Conservation (phyloP, 495 filamentous ascomycete species). For the Podospora tetraspora region DNA sequence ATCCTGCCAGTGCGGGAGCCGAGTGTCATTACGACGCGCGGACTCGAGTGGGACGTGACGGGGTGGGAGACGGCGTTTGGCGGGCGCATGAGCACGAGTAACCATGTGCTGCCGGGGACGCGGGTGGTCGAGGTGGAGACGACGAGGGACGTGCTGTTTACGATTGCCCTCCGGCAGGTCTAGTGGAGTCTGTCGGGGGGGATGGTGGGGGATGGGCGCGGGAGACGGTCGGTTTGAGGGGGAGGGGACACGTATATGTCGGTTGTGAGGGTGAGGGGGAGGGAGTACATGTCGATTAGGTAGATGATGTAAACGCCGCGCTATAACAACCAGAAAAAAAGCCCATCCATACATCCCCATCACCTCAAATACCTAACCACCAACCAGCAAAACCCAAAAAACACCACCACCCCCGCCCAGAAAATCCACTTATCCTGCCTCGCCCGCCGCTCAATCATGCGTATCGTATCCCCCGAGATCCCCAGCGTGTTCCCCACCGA, state of each 20-base stretch:
- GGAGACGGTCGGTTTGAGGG: background rate
- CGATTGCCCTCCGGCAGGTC: slow-evolving; percentile 58
- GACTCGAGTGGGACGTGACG: slow-evolving; percentile 84
- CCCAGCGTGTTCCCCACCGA: slow-evolving; percentile 91
- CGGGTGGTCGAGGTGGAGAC: slow-evolving; percentile 55
- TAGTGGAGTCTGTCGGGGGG: slow-evolving; percentile 8
- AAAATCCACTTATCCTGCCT: slow-evolving; percentile 98
- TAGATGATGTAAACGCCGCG: slow-evolving; percentile 20
- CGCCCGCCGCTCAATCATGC: slow-evolving; percentile 88
- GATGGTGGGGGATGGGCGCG: background rate
- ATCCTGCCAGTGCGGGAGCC: slow-evolving; percentile 77
- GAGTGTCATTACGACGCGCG: slow-evolving; percentile 65
- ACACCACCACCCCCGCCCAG: slow-evolving; percentile 79
- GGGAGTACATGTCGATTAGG: background rate
- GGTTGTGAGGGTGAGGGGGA: background rate
- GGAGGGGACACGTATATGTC: background rate
- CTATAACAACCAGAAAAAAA: slow-evolving; percentile 11
- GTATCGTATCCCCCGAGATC: slow-evolving; percentile 89
- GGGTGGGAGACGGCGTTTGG: slow-evolving; percentile 80
- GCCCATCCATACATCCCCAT: background rate
- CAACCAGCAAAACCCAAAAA: slow-evolving; percentile 87
- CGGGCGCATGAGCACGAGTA: slow-evolving; percentile 84
- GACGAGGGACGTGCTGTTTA: slow-evolving; percentile 72
- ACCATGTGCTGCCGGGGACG: slow-evolving; percentile 59
- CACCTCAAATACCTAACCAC: slow-evolving; percentile 77